Conservation (phyloP, 2,329 filamentous ascomycete species). For the Fusarium begoniae region DNA sequence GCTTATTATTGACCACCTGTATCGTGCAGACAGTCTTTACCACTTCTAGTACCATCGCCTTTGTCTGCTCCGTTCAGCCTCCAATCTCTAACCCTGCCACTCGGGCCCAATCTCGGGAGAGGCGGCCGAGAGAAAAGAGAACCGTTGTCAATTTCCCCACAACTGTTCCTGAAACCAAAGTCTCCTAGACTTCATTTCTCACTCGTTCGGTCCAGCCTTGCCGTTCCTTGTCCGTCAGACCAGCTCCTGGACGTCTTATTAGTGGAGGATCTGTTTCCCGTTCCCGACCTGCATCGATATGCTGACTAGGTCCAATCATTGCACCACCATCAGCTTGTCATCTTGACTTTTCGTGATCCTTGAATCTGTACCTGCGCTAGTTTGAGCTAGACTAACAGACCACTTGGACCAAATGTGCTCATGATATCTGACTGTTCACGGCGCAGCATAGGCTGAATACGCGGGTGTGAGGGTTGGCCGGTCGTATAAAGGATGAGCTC, state of each 20-base stretch:
- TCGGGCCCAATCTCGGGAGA: slow-evolving; percentile 38
- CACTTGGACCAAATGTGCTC: slow-evolving; percentile 23
- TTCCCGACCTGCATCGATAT: slow-evolving; percentile 18
- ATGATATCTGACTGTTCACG: slow-evolving; percentile 4
- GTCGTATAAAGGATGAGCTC: slow-evolving; percentile 27
- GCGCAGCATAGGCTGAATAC: neutral
- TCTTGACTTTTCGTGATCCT: slow-evolving; percentile 22
- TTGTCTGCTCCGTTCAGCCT: slow-evolving; percentile 8
- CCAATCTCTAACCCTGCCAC: slow-evolving; percentile 23
- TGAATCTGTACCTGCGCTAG: slow-evolving; percentile 24
- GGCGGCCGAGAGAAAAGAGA: slow-evolving; percentile 16
- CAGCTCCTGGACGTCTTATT: slow-evolving; percentile 30
- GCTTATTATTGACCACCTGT: slow-evolving; percentile 20
- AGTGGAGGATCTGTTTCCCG: slow-evolving; percentile 40
- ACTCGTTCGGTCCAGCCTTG: slow-evolving; percentile 34
- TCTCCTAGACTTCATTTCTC: slow-evolving; percentile 35
- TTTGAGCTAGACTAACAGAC: slow-evolving; percentile 15
- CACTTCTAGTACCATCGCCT: slow-evolving; percentile 13
- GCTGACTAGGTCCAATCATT: slow-evolving; percentile 30
- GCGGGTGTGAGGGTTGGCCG: neutral
- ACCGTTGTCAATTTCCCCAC: slow-evolving; percentile 27
- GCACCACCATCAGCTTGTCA: slow-evolving; percentile 29
- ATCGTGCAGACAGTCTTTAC: slow-evolving; percentile 26
- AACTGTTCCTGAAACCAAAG: slow-evolving; percentile 41
- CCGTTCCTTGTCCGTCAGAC: slow-evolving; percentile 34